Evolutionary conservation across 768 basidiomycete genomes (phyloP), one percentile per base, ranked within the genome.

Genomic region (Crassisporium funariophilum): DNA sequence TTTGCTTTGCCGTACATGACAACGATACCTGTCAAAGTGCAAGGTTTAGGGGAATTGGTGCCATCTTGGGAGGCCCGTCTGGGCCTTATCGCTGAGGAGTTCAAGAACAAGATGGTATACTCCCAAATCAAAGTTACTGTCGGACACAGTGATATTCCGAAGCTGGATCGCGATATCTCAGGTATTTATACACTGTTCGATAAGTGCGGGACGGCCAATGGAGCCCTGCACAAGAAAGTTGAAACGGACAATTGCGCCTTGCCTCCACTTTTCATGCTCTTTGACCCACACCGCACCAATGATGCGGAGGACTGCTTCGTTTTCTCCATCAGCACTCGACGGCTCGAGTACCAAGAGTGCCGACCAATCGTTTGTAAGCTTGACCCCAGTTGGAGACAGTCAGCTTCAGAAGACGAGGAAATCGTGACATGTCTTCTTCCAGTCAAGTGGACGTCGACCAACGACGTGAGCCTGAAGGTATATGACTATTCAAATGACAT

Each of bases 171-270:
- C 36, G 82, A 91, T 59, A 84, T 97, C 35, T 83, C 86, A 5
- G 95, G 95, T 4, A 72, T 69, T 1, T 98, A 97, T 60, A 66
- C 70, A 19, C 82, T 94, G 38, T 72, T 94, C 42, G 85, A 89
- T 52, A 86, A 85, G 61, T 98, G 95, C 47, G 93, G 94, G 5
- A 91, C 91, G 2, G 91, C 95, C 6, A 91, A 88, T 60, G 77
- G 79, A 19, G 87, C 88, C 16, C 72, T 98, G 37, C 92, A 95
- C 67, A 84, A 81, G 65, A 84, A 79, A 53, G 60, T 73, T 17
- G 40, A 63, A 12, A 44, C 63, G 0, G 73, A 70, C n/a, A 81
- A 83, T n/a, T 54, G 44, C 2, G 59, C 66, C 5, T 66, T 82
- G 21, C 84, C 86, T 0, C 79, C 86, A 0, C 61, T 97, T 9